phyloP scores from a whole-genome alignment of 805 yeast species.

The Kodamaea hsintzibuensis region DNA sequence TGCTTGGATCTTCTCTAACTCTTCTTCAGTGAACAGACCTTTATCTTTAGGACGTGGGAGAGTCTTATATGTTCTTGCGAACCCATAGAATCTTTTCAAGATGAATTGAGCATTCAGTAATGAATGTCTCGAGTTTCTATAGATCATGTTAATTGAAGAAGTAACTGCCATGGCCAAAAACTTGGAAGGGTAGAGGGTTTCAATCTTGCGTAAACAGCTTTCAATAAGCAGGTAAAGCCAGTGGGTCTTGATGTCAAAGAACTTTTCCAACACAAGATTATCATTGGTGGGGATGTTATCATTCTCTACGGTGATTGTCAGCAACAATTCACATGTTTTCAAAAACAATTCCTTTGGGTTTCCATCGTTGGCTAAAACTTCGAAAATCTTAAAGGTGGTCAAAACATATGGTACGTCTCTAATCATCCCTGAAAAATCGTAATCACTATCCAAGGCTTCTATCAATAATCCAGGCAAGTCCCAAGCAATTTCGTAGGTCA shows the following conservation, averaged over 20 bases:
- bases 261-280: constrained; percentile 19
- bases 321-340: constrained; percentile 65
- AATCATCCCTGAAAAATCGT: constrained; percentile 25
- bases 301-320: constrained; percentile 28
- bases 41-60: constrained; percentile 44
- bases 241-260: constrained; percentile 61
- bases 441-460: constrained; percentile 48
- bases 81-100: constrained; percentile 61
- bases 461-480: constrained; percentile 76
- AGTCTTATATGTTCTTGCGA: constrained; percentile 50
- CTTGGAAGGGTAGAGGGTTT: constrained; percentile 75
- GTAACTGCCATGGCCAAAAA: constrained; percentile 70
- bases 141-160: constrained; percentile 54
- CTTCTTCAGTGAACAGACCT: constrained; percentile 34
- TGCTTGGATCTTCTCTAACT: constrained; percentile 39
- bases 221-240: constrained; percentile 64
- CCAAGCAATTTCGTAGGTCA: constrained; percentile 81
- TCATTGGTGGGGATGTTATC: neutral
- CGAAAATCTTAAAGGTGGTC: constrained; percentile 52
- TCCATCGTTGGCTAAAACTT: constrained; percentile 64
- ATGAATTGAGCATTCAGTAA: constrained; percentile 28
- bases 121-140: constrained; percentile 25
- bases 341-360: constrained; percentile 80
- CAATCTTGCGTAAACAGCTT: constrained; percentile 58
- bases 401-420: constrained; percentile 42